These are phyloP conservation scores for Carex pumila DNA, from an alignment of 176 grass and related monocot species.

Conservation along the genomic window DNA sequence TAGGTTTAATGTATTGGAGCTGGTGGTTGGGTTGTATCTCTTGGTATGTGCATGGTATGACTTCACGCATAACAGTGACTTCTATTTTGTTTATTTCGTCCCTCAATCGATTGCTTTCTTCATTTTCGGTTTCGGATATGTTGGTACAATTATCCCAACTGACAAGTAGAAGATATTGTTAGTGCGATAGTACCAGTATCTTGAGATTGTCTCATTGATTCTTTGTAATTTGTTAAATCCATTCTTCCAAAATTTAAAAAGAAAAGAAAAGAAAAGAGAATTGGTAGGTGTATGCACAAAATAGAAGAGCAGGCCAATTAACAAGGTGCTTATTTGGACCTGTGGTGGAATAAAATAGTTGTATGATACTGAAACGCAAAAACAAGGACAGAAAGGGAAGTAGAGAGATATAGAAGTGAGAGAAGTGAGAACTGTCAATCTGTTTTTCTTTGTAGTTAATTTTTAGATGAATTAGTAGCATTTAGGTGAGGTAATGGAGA, in stretches of 20 bases:
- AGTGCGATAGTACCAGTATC: not conserved
- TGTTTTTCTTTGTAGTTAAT: not conserved
- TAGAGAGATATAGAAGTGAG: not conserved
- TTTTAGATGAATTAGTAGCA: not conserved
- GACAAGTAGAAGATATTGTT: conserved; percentile 25
- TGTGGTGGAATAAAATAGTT: not conserved
- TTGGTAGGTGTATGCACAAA: not conserved
- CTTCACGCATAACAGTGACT: conserved; percentile 14
- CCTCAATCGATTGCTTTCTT: conserved; percentile 33
- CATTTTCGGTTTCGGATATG: conserved; percentile 39
- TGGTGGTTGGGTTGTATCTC: conserved; percentile 24
- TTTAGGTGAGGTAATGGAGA: not conserved
- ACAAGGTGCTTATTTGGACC: not conserved
- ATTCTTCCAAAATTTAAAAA: conserved; percentile 6
- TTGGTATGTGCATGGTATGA: conserved; percentile 33
- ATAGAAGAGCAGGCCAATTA: not conserved
- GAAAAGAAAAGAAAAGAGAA: not conserved
- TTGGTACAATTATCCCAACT: conserved; percentile 36
- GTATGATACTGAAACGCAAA: not conserved
- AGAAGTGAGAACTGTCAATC: not conserved
- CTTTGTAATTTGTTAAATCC: conserved; percentile 23
- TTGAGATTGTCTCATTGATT: conserved; percentile 8
- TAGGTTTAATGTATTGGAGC: conserved; percentile 34
- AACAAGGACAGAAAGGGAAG: not conserved
- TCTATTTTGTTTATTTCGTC: conserved; percentile 29